These are phyloP conservation scores for Globisporangium orthogonon DNA, from an alignment of 352 stramenopile species.

Conservation along the genomic window DNA sequence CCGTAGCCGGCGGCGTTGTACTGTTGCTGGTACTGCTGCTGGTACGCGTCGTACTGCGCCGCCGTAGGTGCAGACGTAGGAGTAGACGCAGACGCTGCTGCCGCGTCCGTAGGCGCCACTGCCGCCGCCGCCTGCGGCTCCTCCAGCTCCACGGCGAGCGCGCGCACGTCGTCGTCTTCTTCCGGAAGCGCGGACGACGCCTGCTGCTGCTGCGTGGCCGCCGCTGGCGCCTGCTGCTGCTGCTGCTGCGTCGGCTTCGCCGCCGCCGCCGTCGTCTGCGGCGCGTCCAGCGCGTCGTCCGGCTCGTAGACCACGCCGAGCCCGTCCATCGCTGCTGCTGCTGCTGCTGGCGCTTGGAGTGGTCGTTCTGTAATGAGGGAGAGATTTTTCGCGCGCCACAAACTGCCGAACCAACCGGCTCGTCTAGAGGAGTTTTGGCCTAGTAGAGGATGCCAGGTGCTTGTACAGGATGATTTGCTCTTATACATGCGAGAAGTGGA, in stretches of 20 bases:
- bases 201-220: conserved; percentile 1
- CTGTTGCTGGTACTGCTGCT: conserved; percentile 35
- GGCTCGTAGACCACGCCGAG: conserved; percentile 74
- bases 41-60: conserved; percentile 24
- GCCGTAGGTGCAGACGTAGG: conserved; percentile 8
- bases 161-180: conserved; percentile 68
- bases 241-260: conserved; percentile 13
- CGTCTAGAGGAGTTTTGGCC: too few species aligned
- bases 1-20: conserved; percentile 27
- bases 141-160: conserved; percentile 54
- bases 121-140: conserved; percentile 17
- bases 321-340: conserved; percentile 39
- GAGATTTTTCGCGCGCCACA: not conserved
- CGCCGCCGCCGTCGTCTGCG: not conserved
- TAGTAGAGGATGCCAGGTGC: too few species aligned
- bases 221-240: not conserved
- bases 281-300: conserved; percentile 38
- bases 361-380: not conserved
- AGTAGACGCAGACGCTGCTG: conserved; percentile 5
- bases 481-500: too few species aligned
- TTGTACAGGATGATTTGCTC: too few species aligned
- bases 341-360: not conserved
- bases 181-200: conserved; percentile 9
- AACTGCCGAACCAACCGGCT: too few species aligned
- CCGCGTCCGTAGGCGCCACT: not conserved